A percentile compares a stretch with the other conserved stretches of the same genome.
phyloP scores from a whole-genome alignment of 192 early-diverging fungal genomes.

The Geranomyces variabilis region DNA sequence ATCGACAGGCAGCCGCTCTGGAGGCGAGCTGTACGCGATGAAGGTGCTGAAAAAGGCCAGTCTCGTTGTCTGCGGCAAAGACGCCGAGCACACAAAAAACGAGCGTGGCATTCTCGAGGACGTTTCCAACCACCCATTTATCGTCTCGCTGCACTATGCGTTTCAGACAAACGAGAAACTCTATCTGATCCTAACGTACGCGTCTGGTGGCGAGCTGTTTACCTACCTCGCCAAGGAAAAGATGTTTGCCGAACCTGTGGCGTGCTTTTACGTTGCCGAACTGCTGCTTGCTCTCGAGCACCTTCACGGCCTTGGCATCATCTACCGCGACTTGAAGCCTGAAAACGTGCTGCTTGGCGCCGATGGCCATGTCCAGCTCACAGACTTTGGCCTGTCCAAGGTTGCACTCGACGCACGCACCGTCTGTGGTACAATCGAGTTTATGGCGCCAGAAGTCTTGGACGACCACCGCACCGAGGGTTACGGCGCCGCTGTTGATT shows the following conservation, averaged over 20 bases:
- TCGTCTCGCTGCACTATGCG: conserved; percentile 89
- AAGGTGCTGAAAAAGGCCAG: conserved; percentile 91
- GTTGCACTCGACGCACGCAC: conserved; percentile 60
- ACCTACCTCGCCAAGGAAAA: conserved; percentile 75
- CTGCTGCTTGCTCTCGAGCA: conserved; percentile 93
- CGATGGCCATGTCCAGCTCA: conserved; percentile 81
- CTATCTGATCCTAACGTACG: conserved; percentile 87
- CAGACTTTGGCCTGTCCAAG: conserved; percentile 93
- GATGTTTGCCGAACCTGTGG: conserved; percentile 85
- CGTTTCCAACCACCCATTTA: conserved; percentile 80
- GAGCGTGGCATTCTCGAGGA: conserved; percentile 87
- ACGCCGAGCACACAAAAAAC: conserved; percentile 77
- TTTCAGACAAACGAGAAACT: conserved; percentile 88
- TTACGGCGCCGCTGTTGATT: conserved; percentile 74
- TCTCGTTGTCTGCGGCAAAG: conserved; percentile 76
- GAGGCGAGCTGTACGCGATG: conserved; percentile 72
- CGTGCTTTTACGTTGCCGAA: conserved; percentile 95
- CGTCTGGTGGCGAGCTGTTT: conserved; percentile 87
- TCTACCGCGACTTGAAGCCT: conserved; percentile 97
- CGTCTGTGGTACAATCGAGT: conserved; percentile 80
- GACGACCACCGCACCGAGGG: conserved; percentile 21
- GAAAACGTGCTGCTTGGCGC: conserved; percentile 72
- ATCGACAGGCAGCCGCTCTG: neutral
- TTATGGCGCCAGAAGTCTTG: conserved; percentile 68
- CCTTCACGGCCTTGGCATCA: conserved; percentile 86